Evolutionary conservation across 345 rosid genomes (phyloP).

Genomic region (Luvunga scandens): DNA sequence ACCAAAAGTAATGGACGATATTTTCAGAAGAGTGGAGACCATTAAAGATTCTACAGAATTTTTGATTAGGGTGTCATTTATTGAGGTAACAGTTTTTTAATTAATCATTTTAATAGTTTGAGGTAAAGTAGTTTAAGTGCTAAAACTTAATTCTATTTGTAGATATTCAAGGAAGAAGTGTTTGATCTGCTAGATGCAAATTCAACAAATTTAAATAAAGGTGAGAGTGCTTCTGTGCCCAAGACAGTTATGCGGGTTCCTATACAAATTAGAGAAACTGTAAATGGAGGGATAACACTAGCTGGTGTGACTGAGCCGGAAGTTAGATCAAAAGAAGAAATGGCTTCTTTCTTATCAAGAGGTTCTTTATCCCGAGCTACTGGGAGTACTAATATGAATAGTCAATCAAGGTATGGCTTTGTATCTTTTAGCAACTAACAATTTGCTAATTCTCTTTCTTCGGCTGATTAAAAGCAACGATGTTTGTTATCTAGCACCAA

Average conservation of each 20-base stretch:
- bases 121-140: neutral
- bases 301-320: conserved; percentile 95
- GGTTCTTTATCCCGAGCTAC: conserved; percentile 93
- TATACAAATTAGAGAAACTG: conserved; percentile 88
- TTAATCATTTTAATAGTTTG: neutral
- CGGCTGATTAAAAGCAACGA: neutral
- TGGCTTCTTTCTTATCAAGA: conserved; percentile 65
- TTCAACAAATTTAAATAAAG: conserved; percentile 40
- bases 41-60: conserved; percentile 51
- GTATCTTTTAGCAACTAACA: no score
- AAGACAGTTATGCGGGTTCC: conserved; percentile 62
- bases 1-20: conserved; percentile 81
- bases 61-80: conserved; percentile 84
- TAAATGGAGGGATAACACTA: conserved; percentile 87
- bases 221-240: conserved; percentile 34
- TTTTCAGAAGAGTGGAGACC: conserved; percentile 53
- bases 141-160: conserved; percentile 10
- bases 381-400: conserved; percentile 96
- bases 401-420: conserved; percentile 76
- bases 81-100: conserved; percentile 55
- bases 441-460: neutral
- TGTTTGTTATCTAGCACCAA: neutral
- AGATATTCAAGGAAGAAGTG: conserved; percentile 98
- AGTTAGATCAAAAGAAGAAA: conserved; percentile 84
- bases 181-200: conserved; percentile 81